Evolutionary conservation across 176 grass and related monocot genomes (phyloP), one percentile per base, ranked within the genome.

Genomic region (Raddia distichophylla): DNA sequence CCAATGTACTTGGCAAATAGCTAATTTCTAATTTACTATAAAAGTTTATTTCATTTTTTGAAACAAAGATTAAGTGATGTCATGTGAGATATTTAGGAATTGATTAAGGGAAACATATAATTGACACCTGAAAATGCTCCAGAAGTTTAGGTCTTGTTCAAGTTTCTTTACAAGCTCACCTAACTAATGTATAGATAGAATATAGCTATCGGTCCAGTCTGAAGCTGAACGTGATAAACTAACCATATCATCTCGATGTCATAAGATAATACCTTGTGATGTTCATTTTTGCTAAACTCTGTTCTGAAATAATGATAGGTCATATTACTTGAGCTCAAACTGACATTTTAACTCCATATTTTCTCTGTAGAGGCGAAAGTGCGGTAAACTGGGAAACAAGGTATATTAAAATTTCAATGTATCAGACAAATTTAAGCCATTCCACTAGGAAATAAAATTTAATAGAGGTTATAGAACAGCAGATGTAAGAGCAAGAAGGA

Each of bases 201-300:
- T 27, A 27, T 27, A 27, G 27, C 27, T 27, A 27, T 27, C 27
- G 27, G 27, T 27, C 27, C 27, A 27, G 27, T 27, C 27, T 27
- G 27, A 27, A 27, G 27, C 27, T 27, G 27, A 27, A 27, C 27
- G 3, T 17, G 12, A 13, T 66, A 67, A 16, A n/a, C 11, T 19
- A 84, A 56, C 16, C 57, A 88, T 82, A 27, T 27, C 27, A 27
- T 27, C 68, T 54, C 11, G 68, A 67, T 63, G 10, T 34, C 2
- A 40, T 48, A 73, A 91, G 19, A 17, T 77, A 74, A 46, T 88
- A 99, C 96, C 92, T 99, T 99, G 83, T 99, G 91, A 74, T 99
- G 91, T 75, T 99, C 96, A 82, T 27, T 99, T 99, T 93, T 99
- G 93, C 62, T 95, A 84, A 67, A 92, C 91, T 91, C 96, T 91